Base-by-base conservation (phyloP, 805 yeast genomes). In the Priceomyces haplophilus region DNA sequence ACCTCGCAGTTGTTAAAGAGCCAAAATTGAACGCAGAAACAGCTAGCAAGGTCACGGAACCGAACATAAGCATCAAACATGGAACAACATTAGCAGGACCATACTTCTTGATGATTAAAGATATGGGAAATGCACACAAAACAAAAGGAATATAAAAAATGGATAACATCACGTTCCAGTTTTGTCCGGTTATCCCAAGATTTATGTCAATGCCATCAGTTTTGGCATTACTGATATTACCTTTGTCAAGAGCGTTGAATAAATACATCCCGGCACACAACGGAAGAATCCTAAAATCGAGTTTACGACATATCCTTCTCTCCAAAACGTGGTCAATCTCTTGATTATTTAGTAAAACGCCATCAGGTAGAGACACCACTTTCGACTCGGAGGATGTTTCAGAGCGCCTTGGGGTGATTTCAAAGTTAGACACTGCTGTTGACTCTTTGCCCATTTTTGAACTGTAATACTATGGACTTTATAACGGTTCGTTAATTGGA, bases 151-250 rank as follows among this genome's bases (percentile, higher is more conserved):
- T 54, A 43, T 68, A 73, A 49, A 72, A 73, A 12, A 74, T 65
- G 3, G 76, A 68, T 18, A 75, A 58, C 64, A 72, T 64, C 25
- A 65, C 51, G 50, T 73, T 73, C 74, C 75, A 75, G 43, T 72
- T 62, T 23, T 63, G 58, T 17, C 73, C 75, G 4, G 50, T 50
- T 37, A 75, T 65, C 25, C 64, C 64, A 15, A 75, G 52, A 46
- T 75, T 76, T 4, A 43, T 49, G 20, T 65, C 75, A 37, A 75
- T 52, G 24, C 73, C 73, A 45, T 72, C 71, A 1, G 77, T 73
- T 49, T 72, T 72, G 13, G 79, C 79, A 52, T 75, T 74, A 12
- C 73, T 65, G 37, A 75, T 72, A 48, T 75, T 75, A 12, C 76
- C 75, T 47, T 70, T 72, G 51, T 75, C 78, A 42, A 75, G 61